Conservation (phyloP, 1,284 basidiomycete species). For the Sanghuangporus sanghuang region DNA sequence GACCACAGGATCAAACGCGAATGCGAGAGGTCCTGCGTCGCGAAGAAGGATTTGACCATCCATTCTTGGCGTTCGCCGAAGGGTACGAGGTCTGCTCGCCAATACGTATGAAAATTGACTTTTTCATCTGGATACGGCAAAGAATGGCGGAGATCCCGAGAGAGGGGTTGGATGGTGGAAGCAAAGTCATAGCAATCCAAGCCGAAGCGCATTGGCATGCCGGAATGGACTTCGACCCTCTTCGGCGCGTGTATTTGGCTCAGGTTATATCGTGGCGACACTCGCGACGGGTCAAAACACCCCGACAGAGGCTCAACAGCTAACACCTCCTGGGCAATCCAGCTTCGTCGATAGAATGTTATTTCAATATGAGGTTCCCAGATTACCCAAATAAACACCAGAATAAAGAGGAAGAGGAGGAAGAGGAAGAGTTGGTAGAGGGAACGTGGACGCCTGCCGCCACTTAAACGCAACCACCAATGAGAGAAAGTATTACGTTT, state of each 20-base stretch:
- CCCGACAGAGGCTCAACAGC: slow-evolving; percentile 58
- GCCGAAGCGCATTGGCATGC: slow-evolving; percentile 68
- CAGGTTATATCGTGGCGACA: slow-evolving; percentile 67
- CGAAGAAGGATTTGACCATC: slow-evolving; percentile 87
- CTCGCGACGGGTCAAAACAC: slow-evolving; percentile 61
- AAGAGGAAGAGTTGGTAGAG: slow-evolving; percentile 28
- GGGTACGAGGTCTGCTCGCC: slow-evolving; percentile 78
- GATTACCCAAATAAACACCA: slow-evolving; percentile 46
- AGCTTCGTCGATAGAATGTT: slow-evolving; percentile 66
- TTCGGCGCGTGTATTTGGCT: slow-evolving; percentile 55
- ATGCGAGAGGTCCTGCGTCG: slow-evolving; percentile 69
- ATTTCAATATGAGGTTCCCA: slow-evolving; percentile 84
- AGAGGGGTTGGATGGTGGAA: slow-evolving; percentile 51
- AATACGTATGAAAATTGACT: slow-evolving; percentile 82
- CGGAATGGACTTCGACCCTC: slow-evolving; percentile 69
- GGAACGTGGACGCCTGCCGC: slow-evolving; percentile 6
- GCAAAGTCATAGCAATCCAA: slow-evolving; percentile 88
- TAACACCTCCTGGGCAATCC: slow-evolving; percentile 68
- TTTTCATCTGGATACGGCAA: slow-evolving; percentile 32
- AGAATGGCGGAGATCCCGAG: slow-evolving; percentile 22
- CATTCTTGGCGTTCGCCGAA: slow-evolving; percentile 79
- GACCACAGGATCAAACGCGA: slow-evolving; percentile 82
- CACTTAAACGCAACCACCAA: neutral
- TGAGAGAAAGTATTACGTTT: neutral
- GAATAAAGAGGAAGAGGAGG: slow-evolving; percentile 44